Evolutionary conservation across 2,329 filamentous ascomycete genomes (phyloP).

Genomic region (Diaporthe helianthi): DNA sequence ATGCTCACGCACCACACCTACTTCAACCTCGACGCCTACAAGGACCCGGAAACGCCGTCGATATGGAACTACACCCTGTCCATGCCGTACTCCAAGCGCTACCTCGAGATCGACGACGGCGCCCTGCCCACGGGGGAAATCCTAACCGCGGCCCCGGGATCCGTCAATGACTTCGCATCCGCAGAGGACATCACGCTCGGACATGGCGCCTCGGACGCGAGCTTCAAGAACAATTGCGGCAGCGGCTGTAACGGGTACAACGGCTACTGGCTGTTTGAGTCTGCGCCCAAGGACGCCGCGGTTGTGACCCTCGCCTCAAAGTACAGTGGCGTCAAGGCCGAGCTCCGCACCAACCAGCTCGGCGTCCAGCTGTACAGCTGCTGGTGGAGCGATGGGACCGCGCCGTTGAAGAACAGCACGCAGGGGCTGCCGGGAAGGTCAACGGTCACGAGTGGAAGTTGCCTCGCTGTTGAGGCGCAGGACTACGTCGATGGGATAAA

Average conservation of each 20-base stretch:
- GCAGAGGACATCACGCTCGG: constrained; percentile 65
- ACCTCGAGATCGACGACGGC: constrained; percentile 62
- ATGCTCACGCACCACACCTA: constrained; percentile 73
- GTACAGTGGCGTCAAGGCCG: constrained; percentile 72
- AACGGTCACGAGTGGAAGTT: constrained; percentile 60
- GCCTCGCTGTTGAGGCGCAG: constrained; percentile 77
- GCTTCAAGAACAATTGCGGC: constrained; percentile 68
- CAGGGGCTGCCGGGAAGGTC: constrained; percentile 52
- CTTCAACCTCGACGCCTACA: constrained; percentile 73
- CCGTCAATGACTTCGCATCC: constrained; percentile 73
- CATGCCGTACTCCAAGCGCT: constrained; percentile 66
- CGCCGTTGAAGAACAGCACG: constrained; percentile 60
- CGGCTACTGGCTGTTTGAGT: constrained; percentile 59
- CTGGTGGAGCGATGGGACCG: constrained; percentile 58
- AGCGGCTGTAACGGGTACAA: constrained; percentile 78
- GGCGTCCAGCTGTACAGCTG: constrained; percentile 78
- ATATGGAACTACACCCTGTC: constrained; percentile 69
- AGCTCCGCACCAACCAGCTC: constrained; percentile 73
- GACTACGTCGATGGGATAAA: constrained; percentile 83
- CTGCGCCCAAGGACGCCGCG: constrained; percentile 47
- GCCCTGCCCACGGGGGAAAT: constrained; percentile 69
- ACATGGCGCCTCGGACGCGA: constrained; percentile 61
- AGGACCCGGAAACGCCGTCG: constrained; percentile 60
- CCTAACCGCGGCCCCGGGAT: constrained; percentile 58
- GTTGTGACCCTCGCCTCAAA: constrained; percentile 65